Conservation (phyloP, 768 basidiomycete genomes). For the Trametopsis cervina region DNA sequence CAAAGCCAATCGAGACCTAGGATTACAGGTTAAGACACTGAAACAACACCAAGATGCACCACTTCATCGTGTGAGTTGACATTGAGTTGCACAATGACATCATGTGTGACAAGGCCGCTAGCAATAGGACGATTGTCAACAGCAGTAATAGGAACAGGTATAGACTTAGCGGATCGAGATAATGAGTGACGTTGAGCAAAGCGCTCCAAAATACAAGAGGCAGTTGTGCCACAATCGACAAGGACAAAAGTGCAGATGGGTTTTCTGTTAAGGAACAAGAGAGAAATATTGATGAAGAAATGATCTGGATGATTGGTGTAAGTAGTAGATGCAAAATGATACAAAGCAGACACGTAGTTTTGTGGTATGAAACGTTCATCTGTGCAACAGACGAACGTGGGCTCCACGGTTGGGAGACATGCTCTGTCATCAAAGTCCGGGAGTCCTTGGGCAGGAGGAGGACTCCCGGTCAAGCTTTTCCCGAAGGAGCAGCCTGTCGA, state of each 20-base stretch:
- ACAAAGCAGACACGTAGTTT: background rate
- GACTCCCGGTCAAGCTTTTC: constrained; percentile 23
- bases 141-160: constrained; percentile 31
- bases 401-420: constrained; percentile 4
- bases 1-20: constrained; percentile 32
- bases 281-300: constrained; percentile 20
- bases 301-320: constrained; percentile 12
- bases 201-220: constrained; percentile 29
- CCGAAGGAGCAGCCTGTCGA: constrained; percentile 7
- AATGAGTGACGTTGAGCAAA: constrained; percentile 28
- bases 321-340: background rate
- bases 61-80: constrained; percentile 25
- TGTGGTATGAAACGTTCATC: background rate
- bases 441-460: constrained; percentile 16
- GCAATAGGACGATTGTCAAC: constrained; percentile 33
- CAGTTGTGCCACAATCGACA: constrained; percentile 30
- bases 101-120: constrained; percentile 34
- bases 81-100: constrained; percentile 25
- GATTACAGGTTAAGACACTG: constrained; percentile 28
- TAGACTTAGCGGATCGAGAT: constrained; percentile 23
- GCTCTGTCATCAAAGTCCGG: constrained; percentile 12
- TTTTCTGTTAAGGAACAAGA: constrained; percentile 26
- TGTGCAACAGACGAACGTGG: constrained; percentile 4
- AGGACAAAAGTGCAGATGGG: constrained; percentile 29
- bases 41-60: constrained; percentile 25